Conservation (phyloP, 2,329 filamentous ascomycete genomes). For the Aspergillus transmontanensis region DNA sequence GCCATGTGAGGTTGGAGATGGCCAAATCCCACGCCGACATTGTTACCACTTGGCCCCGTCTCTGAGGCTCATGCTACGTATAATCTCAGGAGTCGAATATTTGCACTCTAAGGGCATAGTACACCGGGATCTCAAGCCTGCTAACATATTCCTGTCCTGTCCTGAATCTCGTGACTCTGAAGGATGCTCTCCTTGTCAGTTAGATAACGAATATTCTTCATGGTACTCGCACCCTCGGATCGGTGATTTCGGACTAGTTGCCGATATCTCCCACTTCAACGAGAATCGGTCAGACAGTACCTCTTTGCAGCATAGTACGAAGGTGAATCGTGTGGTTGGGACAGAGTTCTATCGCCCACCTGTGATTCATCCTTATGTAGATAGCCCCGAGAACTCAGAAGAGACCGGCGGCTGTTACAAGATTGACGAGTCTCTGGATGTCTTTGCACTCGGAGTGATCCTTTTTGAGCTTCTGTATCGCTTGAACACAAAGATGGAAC, state of each 20-base stretch:
- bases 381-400: conserved; percentile 1
- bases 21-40: conserved; percentile 46
- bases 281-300: conserved; percentile 28
- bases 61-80: conserved; percentile 58
- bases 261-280: conserved; percentile 51
- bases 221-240: conserved; percentile 62
- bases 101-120: conserved; percentile 63
- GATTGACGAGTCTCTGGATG: conserved; percentile 58
- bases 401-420: conserved; percentile 20
- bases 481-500: conserved; percentile 56
- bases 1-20: conserved; percentile 20
- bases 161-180: conserved; percentile 52
- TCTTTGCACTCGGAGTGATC: conserved; percentile 65
- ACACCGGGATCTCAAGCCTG: conserved; percentile 69
- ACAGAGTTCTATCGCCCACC: conserved; percentile 65
- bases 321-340: conserved; percentile 53
- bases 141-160: conserved; percentile 65
- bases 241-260: conserved; percentile 69
- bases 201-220: conserved; percentile 23
- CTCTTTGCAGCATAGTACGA: conserved; percentile 22
- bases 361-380: conserved; percentile 12
- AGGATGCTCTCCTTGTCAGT: conserved; percentile 50
- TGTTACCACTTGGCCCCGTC: conserved; percentile 65
- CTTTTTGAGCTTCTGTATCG: conserved; percentile 62
- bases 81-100: conserved; percentile 66